A percentile compares a stretch with the other conserved stretches of the same genome.
Conservation (phyloP, 2,329 filamentous ascomycete species). For the Cercospora zeae-maydis region DNA sequence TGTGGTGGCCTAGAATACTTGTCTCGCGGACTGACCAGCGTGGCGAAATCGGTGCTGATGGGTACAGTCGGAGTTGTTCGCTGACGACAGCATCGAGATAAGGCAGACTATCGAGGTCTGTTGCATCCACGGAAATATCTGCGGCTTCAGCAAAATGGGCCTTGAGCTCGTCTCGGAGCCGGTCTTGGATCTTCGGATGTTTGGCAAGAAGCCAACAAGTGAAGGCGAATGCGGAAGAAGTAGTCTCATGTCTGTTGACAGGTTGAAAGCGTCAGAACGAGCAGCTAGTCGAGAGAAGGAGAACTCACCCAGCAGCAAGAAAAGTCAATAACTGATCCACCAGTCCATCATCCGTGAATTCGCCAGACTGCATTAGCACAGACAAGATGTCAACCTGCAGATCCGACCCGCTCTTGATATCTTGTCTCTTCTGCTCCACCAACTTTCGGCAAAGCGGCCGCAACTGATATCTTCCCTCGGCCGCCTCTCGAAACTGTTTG, state of each 20-base stretch:
- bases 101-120: conserved; percentile 64
- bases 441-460: conserved; percentile 1
- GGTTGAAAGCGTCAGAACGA: neutral
- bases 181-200: conserved; percentile 45
- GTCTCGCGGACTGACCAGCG: conserved; percentile 21
- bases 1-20: conserved; percentile 15
- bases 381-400: conserved; percentile 42
- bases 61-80: conserved; percentile 45
- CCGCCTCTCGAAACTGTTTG: neutral
- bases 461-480: conserved; percentile 4
- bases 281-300: neutral
- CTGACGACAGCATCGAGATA: conserved; percentile 74
- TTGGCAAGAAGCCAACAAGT: conserved; percentile 64
- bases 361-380: conserved; percentile 49
- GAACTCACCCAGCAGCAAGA: conserved; percentile 44
- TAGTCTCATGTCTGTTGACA: conserved; percentile 71
- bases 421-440: conserved; percentile 32
- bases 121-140: conserved; percentile 42
- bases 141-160: conserved; percentile 37
- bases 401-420: conserved; percentile 35
- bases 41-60: conserved; percentile 21
- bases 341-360: conserved; percentile 51
- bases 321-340: conserved; percentile 55
- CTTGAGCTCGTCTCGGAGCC: conserved; percentile 47
- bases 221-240: conserved; percentile 70